Base-by-base conservation (phyloP, 192 early-diverging fungal species). In the Rhizophagus clarus region DNA sequence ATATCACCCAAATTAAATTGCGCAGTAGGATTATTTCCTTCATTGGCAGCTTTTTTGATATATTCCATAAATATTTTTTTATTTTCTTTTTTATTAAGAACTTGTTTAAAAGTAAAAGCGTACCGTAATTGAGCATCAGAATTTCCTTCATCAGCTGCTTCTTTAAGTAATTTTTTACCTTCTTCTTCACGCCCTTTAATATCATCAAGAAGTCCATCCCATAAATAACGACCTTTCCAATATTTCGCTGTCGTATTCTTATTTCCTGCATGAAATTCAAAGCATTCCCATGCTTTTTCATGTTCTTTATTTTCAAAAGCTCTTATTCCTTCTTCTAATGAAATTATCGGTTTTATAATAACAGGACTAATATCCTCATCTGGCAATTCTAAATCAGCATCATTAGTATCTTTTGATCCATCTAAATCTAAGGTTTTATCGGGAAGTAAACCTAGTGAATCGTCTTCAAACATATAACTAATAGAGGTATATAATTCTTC, bases 181-280 rank as follows among this genome's bases (percentile, higher is more conserved):
- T 67, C 66, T 37, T 42, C 10, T 42, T 14, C 66, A 6, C 15
- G 28, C 14, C 29, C 66, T 67, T 67, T 67, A 10, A 32, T 29
- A 32, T 9, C 29, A 31, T 32, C 12, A 67, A 17, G 10, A 67
- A 31, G 29, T 15, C 66, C 66, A 14, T 67, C 66, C 29, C 17
- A 31, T 32, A 67, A 67, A 67, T 67, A 67, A 67, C 29, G 29
- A 28, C 66, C 66, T 67, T 67, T 67, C 66, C 66, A 67, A 67
- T 67, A 67, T 17, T 67, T 67, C 15, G 66, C 66, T 31, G 15
- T 31, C 12, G 66, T 24, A 67, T 67, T 29, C 10, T 31, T 29
- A 32, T 29, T 15, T 32, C 14, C 66, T 29, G 66, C 66, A 14
- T 67, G 66, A 67, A 32, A 31, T 32, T 67, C 31, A 32, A 67